Percentiles rank a stretch among this genome's conserved stretches.
These are phyloP conservation scores for Podospora comata DNA, from an alignment of 495 filamentous ascomycete species.

Conservation along the genomic window DNA sequence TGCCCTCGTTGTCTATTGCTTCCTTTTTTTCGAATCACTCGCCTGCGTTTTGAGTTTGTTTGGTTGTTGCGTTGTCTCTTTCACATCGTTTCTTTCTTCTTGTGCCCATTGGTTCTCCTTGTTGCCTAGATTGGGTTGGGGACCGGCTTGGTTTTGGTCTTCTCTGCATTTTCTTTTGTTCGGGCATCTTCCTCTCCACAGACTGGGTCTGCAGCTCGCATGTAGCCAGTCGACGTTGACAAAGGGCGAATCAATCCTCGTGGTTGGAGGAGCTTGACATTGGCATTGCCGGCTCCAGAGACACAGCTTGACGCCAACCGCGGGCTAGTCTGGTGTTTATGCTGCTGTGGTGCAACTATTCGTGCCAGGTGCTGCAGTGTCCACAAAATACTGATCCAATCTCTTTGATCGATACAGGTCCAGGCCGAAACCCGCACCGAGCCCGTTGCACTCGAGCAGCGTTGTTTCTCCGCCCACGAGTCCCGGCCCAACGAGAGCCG, in stretches of 20 bases:
- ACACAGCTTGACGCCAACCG: neutral
- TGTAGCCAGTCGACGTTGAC: neutral
- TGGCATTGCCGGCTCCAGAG: slow-evolving; percentile 13
- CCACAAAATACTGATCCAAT: slow-evolving; percentile 39
- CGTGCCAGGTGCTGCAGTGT: slow-evolving; percentile 32
- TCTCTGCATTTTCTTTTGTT: slow-evolving; percentile 2
- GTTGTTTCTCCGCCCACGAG: slow-evolving; percentile 42
- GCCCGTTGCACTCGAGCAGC: slow-evolving; percentile 42
- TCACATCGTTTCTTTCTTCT: neutral
- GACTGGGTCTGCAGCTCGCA: neutral
- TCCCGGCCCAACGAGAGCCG: slow-evolving; percentile 39
- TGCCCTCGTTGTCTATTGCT: slow-evolving; percentile 7
- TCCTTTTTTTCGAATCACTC: slow-evolving; percentile 8
- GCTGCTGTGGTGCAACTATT: slow-evolving; percentile 36
- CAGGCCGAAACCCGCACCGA: slow-evolving; percentile 40
- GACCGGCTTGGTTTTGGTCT: neutral
- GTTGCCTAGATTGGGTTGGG: too few relatives aligned
- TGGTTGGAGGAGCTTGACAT: slow-evolving; percentile 11
- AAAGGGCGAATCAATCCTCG: neutral
- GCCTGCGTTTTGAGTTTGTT: slow-evolving; percentile 10
- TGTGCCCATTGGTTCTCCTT: neutral
- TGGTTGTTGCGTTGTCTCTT: neutral
- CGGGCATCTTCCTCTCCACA: neutral
- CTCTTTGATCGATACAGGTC: slow-evolving; percentile 33
- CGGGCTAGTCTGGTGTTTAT: slow-evolving; percentile 19